phyloP scores from a whole-genome alignment of 352 stramenopile species.

The Globisporangium barbulae region DNA sequence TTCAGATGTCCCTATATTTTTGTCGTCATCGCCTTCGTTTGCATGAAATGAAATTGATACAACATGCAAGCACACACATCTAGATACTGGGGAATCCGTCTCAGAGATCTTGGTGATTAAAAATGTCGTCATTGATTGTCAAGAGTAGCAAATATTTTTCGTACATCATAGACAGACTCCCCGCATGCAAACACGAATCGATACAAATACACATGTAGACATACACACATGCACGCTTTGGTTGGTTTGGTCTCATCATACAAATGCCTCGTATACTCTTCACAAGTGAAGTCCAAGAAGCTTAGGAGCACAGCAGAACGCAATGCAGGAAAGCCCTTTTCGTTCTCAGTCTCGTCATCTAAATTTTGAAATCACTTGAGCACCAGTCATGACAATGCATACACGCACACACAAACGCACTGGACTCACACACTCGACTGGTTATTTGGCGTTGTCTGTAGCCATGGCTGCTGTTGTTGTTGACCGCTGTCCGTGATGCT shows the following conservation, averaged over 20 bases:
- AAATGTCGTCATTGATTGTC: slow-evolving; percentile 87
- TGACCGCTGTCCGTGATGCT: background rate
- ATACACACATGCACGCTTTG: slow-evolving; percentile 18
- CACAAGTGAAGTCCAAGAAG: slow-evolving; percentile 58
- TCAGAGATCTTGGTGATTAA: slow-evolving; percentile 91
- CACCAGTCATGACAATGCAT: slow-evolving; percentile 13
- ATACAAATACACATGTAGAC: slow-evolving; percentile 16
- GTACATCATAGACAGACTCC: slow-evolving; percentile 68
- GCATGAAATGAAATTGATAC: background rate
- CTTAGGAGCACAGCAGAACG: slow-evolving; percentile 76
- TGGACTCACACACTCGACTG: background rate
- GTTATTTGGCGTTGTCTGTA: background rate
- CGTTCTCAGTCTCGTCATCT: slow-evolving; percentile 91
- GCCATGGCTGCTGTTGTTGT: background rate
- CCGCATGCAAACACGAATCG: background rate
- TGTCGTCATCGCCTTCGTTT: slow-evolving; percentile 73
- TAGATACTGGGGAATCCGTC: slow-evolving; percentile 30
- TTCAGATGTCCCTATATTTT: slow-evolving; percentile 90
- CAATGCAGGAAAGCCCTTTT: slow-evolving; percentile 56
- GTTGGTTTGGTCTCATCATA: slow-evolving; percentile 86
- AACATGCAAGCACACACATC: slow-evolving; percentile 7
- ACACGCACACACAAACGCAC: slow-evolving; percentile 1
- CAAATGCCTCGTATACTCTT: slow-evolving; percentile 91
- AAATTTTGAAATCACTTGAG: slow-evolving; percentile 88
- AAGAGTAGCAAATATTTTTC: slow-evolving; percentile 92